Evolutionary conservation across 768 basidiomycete species (phyloP).

Genomic region (Phanerochaete carnosa): DNA sequence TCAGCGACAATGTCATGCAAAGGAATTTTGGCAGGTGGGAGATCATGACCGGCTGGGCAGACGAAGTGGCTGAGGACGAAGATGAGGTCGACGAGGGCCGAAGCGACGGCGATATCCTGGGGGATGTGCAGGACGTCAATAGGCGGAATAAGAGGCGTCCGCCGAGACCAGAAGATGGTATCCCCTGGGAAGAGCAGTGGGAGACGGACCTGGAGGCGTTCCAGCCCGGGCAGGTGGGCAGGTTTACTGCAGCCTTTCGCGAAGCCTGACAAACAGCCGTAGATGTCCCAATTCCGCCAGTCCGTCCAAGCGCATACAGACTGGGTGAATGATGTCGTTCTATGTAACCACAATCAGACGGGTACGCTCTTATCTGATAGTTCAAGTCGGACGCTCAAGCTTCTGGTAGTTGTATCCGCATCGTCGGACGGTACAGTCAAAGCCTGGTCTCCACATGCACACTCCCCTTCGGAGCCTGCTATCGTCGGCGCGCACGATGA

Average conservation of each 20-base stretch:
- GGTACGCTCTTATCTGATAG: conserved; percentile 37
- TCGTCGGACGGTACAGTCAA: conserved; percentile 96
- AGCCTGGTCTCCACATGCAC: conserved; percentile 86
- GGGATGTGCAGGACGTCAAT: conserved; percentile 54
- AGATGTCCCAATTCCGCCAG: conserved; percentile 76
- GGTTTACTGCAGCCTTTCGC: background rate
- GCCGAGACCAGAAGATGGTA: conserved; percentile 20
- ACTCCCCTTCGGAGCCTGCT: conserved; percentile 54
- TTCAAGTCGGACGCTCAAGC: background rate
- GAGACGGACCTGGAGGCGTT: conserved; percentile 62
- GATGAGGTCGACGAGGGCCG: conserved; percentile 52
- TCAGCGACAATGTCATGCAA: conserved; percentile 17
- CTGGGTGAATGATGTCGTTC: conserved; percentile 93
- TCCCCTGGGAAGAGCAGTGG: conserved; percentile 76
- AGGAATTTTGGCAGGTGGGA: conserved; percentile 58
- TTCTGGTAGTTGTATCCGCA: conserved; percentile 70
- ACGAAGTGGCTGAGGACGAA: conserved; percentile 65
- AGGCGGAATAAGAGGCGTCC: conserved; percentile 32
- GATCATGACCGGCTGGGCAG: conserved; percentile 80
- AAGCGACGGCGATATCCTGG: conserved; percentile 76
- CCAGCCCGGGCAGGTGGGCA: conserved; percentile 46
- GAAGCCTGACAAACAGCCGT: background rate
- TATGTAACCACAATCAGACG: conserved; percentile 92
- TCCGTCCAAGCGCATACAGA: conserved; percentile 87
- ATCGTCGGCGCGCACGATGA: conserved; percentile 76